These are phyloP conservation scores for Ascodesmis nigricans DNA, from an alignment of 495 filamentous ascomycete species.

Conservation along the genomic window DNA sequence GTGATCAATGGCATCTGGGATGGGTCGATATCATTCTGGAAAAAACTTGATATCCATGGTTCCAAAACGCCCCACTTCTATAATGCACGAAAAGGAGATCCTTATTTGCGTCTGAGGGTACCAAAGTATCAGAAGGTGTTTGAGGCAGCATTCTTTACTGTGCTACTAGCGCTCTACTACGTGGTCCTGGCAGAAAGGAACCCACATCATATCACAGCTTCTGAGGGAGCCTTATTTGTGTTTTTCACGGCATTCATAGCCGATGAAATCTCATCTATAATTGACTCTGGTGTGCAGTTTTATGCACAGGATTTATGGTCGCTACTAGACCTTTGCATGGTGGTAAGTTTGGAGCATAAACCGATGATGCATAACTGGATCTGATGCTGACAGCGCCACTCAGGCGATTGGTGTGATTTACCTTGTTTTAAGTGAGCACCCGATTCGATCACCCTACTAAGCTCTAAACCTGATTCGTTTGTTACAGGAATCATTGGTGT, in stretches of 20 bases:
- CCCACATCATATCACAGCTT: slow-evolving; percentile 27
- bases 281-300: slow-evolving; percentile 61
- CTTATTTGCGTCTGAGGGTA: slow-evolving; percentile 63
- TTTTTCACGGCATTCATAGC: slow-evolving; percentile 75
- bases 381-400: too few relatives aligned
- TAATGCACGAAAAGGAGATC: slow-evolving; percentile 53
- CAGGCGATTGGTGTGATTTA: slow-evolving; percentile 45
- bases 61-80: slow-evolving; percentile 66
- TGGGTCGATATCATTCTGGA: slow-evolving; percentile 84
- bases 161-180: slow-evolving; percentile 68
- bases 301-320: slow-evolving; percentile 84
- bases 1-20: slow-evolving; percentile 34
- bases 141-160: slow-evolving; percentile 66
- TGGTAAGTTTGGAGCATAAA: slow-evolving; percentile 24
- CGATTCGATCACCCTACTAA: neutral
- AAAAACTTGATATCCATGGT: slow-evolving; percentile 49
- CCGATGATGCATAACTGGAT: too few relatives aligned
- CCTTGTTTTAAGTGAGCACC: slow-evolving; percentile 41
- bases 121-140: slow-evolving; percentile 84
- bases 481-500: slow-evolving; percentile 48
- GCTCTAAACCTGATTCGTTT: slow-evolving; percentile 1
- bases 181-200: slow-evolving; percentile 48
- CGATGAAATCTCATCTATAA: slow-evolving; percentile 63
- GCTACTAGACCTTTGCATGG: slow-evolving; percentile 69
- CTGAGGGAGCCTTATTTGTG: slow-evolving; percentile 34